These are phyloP conservation scores for Ascochyta koolunga DNA, from an alignment of 2,329 filamentous ascomycete genomes.

Conservation along the genomic window DNA sequence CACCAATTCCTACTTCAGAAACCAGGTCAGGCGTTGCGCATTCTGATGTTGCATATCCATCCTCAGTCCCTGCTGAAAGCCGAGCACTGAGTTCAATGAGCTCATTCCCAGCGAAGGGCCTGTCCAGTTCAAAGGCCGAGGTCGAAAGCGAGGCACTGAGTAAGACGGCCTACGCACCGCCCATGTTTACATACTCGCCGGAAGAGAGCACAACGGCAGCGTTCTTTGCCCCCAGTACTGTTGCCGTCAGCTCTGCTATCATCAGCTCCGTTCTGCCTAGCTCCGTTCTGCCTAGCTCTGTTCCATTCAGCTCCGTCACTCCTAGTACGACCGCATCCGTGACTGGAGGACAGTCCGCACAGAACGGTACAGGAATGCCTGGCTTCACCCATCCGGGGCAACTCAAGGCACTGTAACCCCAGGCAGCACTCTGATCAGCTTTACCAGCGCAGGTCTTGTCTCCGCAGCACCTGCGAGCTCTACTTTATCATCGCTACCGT, in stretches of 20 bases:
- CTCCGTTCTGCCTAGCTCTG: constrained; percentile 1
- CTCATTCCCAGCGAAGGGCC: constrained; percentile 7
- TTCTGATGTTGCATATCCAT: constrained; percentile 3
- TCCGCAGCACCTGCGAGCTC: constrained; percentile 4
- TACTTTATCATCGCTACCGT: background rate
- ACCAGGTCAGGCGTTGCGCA: constrained; percentile 18
- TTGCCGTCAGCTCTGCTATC: background rate
- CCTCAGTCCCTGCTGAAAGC: constrained; percentile 17
- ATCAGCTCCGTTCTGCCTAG: background rate
- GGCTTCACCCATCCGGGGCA: constrained; percentile 27
- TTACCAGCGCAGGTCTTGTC: background rate
- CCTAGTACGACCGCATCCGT: background rate
- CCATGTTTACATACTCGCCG: constrained; percentile 36
- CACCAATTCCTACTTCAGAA: constrained; percentile 20
- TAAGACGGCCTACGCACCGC: constrained; percentile 19
- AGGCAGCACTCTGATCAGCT: background rate
- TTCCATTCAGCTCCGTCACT: background rate
- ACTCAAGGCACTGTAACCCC: constrained; percentile 6
- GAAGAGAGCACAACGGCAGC: constrained; percentile 21
- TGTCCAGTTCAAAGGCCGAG: constrained; percentile 21
- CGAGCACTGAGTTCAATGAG: constrained; percentile 2
- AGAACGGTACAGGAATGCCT: constrained; percentile 27
- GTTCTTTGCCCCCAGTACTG: constrained; percentile 12
- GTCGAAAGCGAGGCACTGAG: constrained; percentile 24
- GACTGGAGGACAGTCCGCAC: constrained; percentile 7